phyloP scores from a whole-genome alignment of 108 stramenopile genomes.

The Conticribra guillardii region DNA sequence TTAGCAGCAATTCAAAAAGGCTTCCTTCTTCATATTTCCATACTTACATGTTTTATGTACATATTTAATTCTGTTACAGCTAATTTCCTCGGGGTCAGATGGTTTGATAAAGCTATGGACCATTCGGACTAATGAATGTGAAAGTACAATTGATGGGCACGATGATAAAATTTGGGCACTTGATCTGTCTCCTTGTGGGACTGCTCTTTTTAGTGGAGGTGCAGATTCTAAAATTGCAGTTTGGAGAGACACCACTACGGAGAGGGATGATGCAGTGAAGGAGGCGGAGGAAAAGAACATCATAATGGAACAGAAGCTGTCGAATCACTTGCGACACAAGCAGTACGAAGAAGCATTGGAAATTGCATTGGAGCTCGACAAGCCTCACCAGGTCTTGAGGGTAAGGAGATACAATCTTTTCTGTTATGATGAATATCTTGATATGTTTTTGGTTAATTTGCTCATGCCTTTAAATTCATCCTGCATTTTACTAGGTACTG shows the following conservation, averaged over 20 bases:
- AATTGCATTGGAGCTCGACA: conserved; percentile 83
- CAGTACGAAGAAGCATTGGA: conserved; percentile 86
- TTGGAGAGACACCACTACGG: conserved; percentile 92
- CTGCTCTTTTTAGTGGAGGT: conserved; percentile 86
- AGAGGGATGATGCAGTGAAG: conserved; percentile 72
- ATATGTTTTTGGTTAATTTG: conserved; percentile 3
- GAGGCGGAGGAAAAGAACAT: conserved; percentile 76
- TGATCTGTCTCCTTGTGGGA: conserved; percentile 67
- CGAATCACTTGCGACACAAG: conserved; percentile 88
- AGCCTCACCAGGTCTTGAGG: conserved; percentile 81
- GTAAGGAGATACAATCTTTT: conserved; percentile 16
- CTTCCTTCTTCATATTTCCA: not conserved
- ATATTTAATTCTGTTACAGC: conserved; percentile 59
- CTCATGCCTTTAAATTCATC: conserved; percentile 8
- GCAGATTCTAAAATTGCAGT: conserved; percentile 91
- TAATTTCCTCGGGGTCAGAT: conserved; percentile 92
- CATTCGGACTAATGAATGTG: conserved; percentile 93
- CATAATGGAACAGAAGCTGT: conserved; percentile 83
- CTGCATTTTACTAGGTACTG: conserved; percentile 46
- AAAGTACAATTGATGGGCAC: conserved; percentile 91
- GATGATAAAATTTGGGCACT: conserved; percentile 95
- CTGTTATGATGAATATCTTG: conserved; percentile 1
- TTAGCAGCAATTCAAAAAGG: not conserved
- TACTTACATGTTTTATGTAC: not conserved
- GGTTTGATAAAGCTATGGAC: conserved; percentile 97